phyloP scores from a whole-genome alignment of 805 yeast species.

The Candida sithepensis region DNA sequence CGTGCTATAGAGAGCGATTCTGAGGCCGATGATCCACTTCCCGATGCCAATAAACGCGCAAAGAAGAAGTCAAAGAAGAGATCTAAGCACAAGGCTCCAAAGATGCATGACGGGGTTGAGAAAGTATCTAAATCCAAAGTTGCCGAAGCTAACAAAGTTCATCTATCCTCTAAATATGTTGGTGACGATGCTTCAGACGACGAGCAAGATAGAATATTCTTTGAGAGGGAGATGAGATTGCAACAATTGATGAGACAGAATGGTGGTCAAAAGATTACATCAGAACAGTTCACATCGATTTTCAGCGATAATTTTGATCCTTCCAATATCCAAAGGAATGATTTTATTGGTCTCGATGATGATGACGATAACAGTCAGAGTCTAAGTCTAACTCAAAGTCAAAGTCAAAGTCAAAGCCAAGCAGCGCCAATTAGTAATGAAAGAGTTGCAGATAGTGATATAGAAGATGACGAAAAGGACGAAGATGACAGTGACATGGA shows the following conservation, averaged over 20 bases:
- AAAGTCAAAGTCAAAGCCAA: neutral
- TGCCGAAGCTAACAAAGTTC: slow-evolving; percentile 10
- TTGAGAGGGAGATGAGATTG: slow-evolving; percentile 50
- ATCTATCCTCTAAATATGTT: slow-evolving; percentile 52
- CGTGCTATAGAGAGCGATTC: slow-evolving; percentile 4
- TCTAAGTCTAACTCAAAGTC: too few species aligned
- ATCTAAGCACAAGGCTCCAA: slow-evolving; percentile 7
- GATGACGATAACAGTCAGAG: neutral
- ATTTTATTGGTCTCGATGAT: slow-evolving; percentile 12
- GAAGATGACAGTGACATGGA: slow-evolving; percentile 5
- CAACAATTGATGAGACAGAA: slow-evolving; percentile 32
- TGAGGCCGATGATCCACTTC: slow-evolving; percentile 15
- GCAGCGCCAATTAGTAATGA: slow-evolving; percentile 2
- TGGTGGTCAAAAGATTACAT: slow-evolving; percentile 24
- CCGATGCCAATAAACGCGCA: slow-evolving; percentile 11
- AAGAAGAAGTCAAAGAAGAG: slow-evolving; percentile 9
- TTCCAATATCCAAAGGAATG: slow-evolving; percentile 5
- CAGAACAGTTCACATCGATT: slow-evolving; percentile 23
- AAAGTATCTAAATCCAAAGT: slow-evolving; percentile 2
- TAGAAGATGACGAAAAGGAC: slow-evolving; percentile 1
- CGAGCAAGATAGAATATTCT: slow-evolving; percentile 50
- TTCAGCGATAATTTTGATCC: slow-evolving; percentile 3
- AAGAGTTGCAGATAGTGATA: slow-evolving; percentile 3
- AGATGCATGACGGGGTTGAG: slow-evolving; percentile 10
- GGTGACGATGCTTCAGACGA: slow-evolving; percentile 60